Percentiles rank a stretch among this genome's conserved stretches.
Evolutionary conservation across 352 stramenopile genomes (phyloP).

Genomic region (Phytopythium helicoides): DNA sequence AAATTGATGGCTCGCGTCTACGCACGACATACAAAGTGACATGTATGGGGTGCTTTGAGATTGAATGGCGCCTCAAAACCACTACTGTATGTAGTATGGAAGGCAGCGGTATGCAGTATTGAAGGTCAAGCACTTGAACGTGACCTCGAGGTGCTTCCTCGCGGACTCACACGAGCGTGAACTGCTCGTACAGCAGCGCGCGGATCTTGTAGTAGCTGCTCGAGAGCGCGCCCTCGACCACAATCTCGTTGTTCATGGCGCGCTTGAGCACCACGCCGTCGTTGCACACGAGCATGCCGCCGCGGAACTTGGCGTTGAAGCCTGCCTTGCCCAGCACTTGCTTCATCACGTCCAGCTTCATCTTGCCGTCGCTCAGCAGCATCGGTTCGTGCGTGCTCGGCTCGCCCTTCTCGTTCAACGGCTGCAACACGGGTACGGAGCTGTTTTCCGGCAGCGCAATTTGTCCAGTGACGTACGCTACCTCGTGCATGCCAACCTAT

Average conservation of each 20-base stretch:
- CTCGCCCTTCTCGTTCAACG: conserved; percentile 33
- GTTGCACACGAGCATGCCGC: conserved; percentile 88
- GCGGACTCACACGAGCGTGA: no score
- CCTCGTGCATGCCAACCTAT: conserved; percentile 82
- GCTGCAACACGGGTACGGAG: conserved; percentile 68
- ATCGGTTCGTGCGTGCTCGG: conserved; percentile 69
- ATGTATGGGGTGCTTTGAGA: no score
- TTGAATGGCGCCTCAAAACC: no score
- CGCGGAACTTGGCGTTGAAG: conserved; percentile 89
- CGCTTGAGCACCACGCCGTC: conserved; percentile 87
- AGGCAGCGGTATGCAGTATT: no score
- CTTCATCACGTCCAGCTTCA: conserved; percentile 90
- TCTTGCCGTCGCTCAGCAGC: conserved; percentile 84
- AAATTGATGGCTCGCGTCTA: no score
- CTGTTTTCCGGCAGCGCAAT: conserved; percentile 66
- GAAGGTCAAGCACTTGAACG: no score
- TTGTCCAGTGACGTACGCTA: conserved; percentile 82
- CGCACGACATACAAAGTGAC: no score
- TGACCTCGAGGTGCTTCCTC: no score
- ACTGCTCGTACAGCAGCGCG: conserved; percentile 85
- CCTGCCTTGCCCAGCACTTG: conserved; percentile 82
- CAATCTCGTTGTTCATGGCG: conserved; percentile 84
- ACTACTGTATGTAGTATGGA: no score
- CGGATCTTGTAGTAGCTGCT: conserved; percentile 88
- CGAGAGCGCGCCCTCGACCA: conserved; percentile 82